These are phyloP conservation scores for Medicago truncatula DNA, from an alignment of 306 rosid genomes.

Conservation along the genomic window MtrunA17r5.0-ANR NC_053044.1:47471501-47472000, in stretches of 20 bases:
- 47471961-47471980: not conserved
- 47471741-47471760: not conserved
- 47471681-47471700: not conserved
- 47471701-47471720: not conserved
- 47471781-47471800: not conserved
- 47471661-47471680: not conserved
- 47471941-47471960: not conserved
- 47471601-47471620: not conserved
- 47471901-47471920: not conserved
- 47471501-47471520: slow-evolving; percentile 4
- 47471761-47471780: not conserved
- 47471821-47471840: slow-evolving; percentile 24
- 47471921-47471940: not conserved
- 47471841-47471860: slow-evolving; percentile 5
- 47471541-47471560: slow-evolving; percentile 7
- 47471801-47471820: slow-evolving; percentile 16
- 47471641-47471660: not conserved
- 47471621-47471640: not conserved
- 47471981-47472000: not conserved
- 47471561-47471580: not conserved
- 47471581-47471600: not conserved
- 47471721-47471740: not conserved
- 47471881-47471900: not conserved
- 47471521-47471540: slow-evolving; percentile 19
- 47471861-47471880: slow-evolving; percentile 6